Conservation (phyloP, 2,329 filamentous ascomycete genomes). For the Neopestalotiopsis rosae region DNA sequence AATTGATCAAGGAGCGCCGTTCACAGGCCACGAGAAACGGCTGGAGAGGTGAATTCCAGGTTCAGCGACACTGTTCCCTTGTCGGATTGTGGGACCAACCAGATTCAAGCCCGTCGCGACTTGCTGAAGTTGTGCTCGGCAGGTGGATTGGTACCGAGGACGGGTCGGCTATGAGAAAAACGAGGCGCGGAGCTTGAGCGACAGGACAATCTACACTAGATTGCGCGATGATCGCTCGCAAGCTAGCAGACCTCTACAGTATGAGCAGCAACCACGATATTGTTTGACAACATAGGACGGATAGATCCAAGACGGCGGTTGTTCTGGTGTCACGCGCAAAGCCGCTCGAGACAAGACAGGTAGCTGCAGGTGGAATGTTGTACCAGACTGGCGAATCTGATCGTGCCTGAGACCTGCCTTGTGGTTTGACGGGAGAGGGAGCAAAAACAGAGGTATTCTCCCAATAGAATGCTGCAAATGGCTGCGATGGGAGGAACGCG, state of each 20-base stretch:
- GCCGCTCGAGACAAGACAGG: constrained; percentile 10
- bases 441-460: background rate
- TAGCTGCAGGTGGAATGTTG: constrained; percentile 13
- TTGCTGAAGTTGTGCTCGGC: background rate
- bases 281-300: constrained; percentile 17
- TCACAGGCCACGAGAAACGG: background rate
- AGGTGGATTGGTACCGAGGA: background rate
- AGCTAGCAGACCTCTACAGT: constrained; percentile 1
- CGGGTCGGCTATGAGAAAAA: too few relatives aligned
- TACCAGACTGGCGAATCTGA: constrained; percentile 7
- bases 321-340: constrained; percentile 14
- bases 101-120: background rate
- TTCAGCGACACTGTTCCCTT: background rate
- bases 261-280: constrained; percentile 4
- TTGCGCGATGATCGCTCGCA: background rate
- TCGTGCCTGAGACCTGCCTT: constrained; percentile 14
- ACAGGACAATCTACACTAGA: background rate
- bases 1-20: background rate
- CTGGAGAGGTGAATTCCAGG: background rate
- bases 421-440: background rate
- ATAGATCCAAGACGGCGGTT: constrained; percentile 1
- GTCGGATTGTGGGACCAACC: background rate
- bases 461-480: background rate
- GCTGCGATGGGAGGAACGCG: background rate
- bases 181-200: background rate